Evolutionary conservation across 208 protist species (phyloP).

Genomic region (Trypanosoma vivax): DNA sequence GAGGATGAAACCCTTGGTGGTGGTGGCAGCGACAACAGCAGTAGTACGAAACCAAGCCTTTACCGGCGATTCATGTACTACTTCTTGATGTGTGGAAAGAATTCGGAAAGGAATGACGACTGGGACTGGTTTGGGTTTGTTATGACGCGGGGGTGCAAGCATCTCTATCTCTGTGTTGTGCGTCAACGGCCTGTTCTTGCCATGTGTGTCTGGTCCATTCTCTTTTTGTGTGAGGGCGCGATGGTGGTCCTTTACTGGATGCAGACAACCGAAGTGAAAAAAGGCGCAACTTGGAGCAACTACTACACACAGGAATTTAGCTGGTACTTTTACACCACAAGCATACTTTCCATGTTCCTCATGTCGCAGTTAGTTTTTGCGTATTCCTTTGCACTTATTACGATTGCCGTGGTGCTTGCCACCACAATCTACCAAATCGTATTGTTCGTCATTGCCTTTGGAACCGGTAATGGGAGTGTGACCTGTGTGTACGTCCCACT

Average conservation of each 20-base stretch:
- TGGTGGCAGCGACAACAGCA: neutral
- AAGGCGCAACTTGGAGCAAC: constrained; percentile 40
- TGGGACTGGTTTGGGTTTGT: constrained; percentile 38
- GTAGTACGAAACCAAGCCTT: constrained; percentile 11
- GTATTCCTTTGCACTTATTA: constrained; percentile 68
- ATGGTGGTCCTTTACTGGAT: constrained; percentile 68
- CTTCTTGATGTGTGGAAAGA: neutral
- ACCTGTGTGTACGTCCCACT: constrained; percentile 79
- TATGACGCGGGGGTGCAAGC: constrained; percentile 65
- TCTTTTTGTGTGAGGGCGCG: constrained; percentile 68
- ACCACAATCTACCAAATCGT: constrained; percentile 83
- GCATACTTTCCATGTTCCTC: constrained; percentile 58
- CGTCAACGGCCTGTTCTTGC: constrained; percentile 59
- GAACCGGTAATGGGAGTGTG: constrained; percentile 40
- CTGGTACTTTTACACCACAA: constrained; percentile 57
- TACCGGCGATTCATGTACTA: neutral
- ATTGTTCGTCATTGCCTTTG: constrained; percentile 54
- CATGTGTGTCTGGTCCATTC: constrained; percentile 65
- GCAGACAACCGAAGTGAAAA: constrained; percentile 31
- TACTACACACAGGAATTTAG: constrained; percentile 50
- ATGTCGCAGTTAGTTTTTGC: constrained; percentile 79
- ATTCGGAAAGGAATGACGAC: neutral
- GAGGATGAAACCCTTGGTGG: neutral
- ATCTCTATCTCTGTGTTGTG: constrained; percentile 76
- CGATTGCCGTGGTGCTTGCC: constrained; percentile 59